A percentile compares a stretch with the other conserved stretches of the same genome.
Evolutionary conservation across 2,329 filamentous ascomycete species (phyloP).

Genomic region (Colletotrichum sp.): DNA sequence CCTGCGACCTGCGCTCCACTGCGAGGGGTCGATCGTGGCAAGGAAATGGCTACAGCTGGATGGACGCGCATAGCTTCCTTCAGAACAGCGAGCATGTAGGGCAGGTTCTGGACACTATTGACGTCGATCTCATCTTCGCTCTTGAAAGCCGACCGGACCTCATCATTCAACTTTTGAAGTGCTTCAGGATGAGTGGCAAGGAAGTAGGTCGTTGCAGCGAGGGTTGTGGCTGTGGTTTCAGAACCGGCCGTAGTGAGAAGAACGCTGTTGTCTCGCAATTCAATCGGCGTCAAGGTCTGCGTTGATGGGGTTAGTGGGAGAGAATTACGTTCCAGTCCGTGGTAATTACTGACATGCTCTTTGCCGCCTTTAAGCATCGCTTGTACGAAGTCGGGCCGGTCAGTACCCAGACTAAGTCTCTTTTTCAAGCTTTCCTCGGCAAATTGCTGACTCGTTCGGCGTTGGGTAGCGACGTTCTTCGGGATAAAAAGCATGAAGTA

Average conservation of each 20-base stretch:
- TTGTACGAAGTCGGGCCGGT: constrained; percentile 12
- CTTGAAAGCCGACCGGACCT: constrained; percentile 43
- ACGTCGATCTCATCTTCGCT: constrained; percentile 41
- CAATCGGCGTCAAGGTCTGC: neutral
- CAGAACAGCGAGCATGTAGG: constrained; percentile 44
- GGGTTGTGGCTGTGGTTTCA: constrained; percentile 49
- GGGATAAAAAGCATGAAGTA: neutral
- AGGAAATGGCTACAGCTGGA: constrained; percentile 28
- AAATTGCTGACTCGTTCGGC: neutral
- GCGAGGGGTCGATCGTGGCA: constrained; percentile 29
- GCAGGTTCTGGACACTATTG: constrained; percentile 28
- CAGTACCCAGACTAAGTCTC: neutral
- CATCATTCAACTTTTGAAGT: constrained; percentile 34
- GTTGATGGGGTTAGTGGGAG: constrained; percentile 14
- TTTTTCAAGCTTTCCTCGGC: neutral
- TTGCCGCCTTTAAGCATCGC: constrained; percentile 14
- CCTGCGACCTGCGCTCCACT: constrained; percentile 36
- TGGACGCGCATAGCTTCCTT: constrained; percentile 43
- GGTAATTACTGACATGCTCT: neutral
- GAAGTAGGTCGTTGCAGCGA: constrained; percentile 44
- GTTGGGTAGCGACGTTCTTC: neutral
- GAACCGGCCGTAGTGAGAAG: constrained; percentile 39
- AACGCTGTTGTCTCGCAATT: constrained; percentile 17
- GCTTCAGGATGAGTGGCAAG: constrained; percentile 35
- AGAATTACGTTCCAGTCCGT: neutral